Percentiles rank a stretch among this genome's conserved stretches.
Evolutionary conservation across 2,329 filamentous ascomycete species (phyloP).

Genomic region (Fusarium subtropicale): DNA sequence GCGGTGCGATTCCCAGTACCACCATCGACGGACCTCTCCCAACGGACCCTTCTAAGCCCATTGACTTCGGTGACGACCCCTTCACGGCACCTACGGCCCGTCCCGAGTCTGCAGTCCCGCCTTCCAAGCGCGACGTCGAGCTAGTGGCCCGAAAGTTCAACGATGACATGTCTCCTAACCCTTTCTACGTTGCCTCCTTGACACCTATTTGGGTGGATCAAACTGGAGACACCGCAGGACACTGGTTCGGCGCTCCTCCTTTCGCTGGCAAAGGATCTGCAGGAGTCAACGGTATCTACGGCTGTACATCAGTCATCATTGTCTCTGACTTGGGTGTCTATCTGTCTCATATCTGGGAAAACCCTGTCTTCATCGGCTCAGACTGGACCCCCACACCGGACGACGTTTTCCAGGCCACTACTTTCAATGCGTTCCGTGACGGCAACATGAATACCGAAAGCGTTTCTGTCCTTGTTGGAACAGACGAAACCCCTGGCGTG

Average conservation of each 20-base stretch:
- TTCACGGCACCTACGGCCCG: slow-evolving; percentile 14
- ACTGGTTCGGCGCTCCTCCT: slow-evolving; percentile 15
- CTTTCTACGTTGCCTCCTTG: slow-evolving; percentile 21
- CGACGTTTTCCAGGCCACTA: background rate
- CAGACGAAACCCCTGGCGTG: too few species aligned
- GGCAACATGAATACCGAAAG: too few species aligned
- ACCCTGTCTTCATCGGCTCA: background rate
- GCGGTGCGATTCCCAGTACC: slow-evolving; percentile 15
- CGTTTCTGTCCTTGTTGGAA: too few species aligned
- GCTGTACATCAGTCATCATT: slow-evolving; percentile 40
- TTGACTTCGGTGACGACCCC: slow-evolving; percentile 2
- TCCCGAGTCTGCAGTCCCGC: background rate
- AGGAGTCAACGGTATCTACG: slow-evolving; percentile 42
- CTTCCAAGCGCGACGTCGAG: too few species aligned
- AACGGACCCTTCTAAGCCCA: background rate
- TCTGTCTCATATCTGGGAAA: slow-evolving; percentile 43
- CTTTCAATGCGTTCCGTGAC: too few species aligned
- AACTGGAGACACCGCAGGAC: slow-evolving; percentile 15
- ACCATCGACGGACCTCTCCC: slow-evolving; percentile 13
- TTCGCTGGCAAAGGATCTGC: slow-evolving; percentile 3
- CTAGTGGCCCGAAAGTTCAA: background rate
- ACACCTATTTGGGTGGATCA: slow-evolving; percentile 30
- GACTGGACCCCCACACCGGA: background rate
- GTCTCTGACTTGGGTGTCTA: slow-evolving; percentile 32
- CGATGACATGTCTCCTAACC: slow-evolving; percentile 23